Evolutionary conservation across 1,284 basidiomycete genomes (phyloP), one percentile per base, ranked within the genome.

Genomic region (Boletellus dicymbophilus): DNA sequence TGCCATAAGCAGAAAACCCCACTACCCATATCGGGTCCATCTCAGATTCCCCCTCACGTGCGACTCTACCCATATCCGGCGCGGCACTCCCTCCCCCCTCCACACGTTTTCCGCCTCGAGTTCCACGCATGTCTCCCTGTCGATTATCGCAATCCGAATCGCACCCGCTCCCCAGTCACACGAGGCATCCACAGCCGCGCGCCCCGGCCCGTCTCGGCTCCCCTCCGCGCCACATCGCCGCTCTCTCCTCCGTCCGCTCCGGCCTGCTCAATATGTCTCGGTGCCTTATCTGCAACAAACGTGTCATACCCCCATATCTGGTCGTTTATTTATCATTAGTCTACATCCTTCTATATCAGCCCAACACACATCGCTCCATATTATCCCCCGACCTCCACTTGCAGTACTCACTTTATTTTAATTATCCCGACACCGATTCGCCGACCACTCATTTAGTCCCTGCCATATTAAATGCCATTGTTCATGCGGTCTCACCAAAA

Each of bases 91-190:
- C 50, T n/a, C 31, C 44, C 47, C 44, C 30, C 22, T 44, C 31
- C 38, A 58, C 63, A 65, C 65, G 63, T 68, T 69, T 53, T 55
- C 44, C 53, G 48, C 63, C 67, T 68, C 65, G 55, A 62, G 56
- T 60, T 42, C 41, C 12, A 51, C 38, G 62, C 62, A 58, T 69
- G 67, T n/a, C 31, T 50, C 56, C 30, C 18, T 20, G 39, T 52
- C 56, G 61, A 67, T 67, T 66, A 67, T 68, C 63, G 54, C 62
- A 60, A 61, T 65, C 62, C 56, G 53, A 61, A 44, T 39, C 45
- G 23, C 16, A 8, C 8, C 26, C 36, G 34, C n/a, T n/a, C n/a
- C n/a, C n/a, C n/a, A n/a, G n/a, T n/a, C n/a, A 31, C 37, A 44
- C 53, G 37, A 25, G 30, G 33, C 28, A 10, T 30, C 31, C 49